phyloP scores from a whole-genome alignment of 306 rosid genomes.

The Cicer chorassanicum region DNA sequence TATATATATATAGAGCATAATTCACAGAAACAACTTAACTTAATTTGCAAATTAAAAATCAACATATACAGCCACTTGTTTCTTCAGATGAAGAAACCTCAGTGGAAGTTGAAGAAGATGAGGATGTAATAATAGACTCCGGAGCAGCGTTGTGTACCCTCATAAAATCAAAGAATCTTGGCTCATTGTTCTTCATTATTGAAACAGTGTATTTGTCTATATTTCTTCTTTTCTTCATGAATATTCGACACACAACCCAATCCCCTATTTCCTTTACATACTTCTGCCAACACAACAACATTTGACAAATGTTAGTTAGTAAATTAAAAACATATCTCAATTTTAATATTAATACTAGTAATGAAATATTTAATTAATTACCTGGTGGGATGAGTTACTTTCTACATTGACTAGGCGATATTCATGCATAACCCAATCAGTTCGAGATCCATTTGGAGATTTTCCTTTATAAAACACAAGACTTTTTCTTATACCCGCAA shows the following conservation, averaged over 20 bases:
- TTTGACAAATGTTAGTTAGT: no score
- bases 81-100: constrained; percentile 52
- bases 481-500: constrained; percentile 67
- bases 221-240: constrained; percentile 56
- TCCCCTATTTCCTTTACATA: constrained; percentile 48
- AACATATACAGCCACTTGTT: constrained; percentile 41
- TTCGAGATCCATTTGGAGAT: constrained; percentile 57
- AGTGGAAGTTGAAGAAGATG: constrained; percentile 62
- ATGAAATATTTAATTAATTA: neutral
- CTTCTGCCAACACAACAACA: constrained; percentile 38
- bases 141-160: constrained; percentile 39
- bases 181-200: constrained; percentile 8
- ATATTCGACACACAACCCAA: constrained; percentile 81
- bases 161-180: constrained; percentile 50
- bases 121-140: constrained; percentile 47
- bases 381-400: constrained; percentile 44
- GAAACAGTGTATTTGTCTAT: no score
- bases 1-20: no score
- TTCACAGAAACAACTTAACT: no score
- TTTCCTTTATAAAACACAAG: constrained; percentile 67
- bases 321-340: no score
- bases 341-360: no score
- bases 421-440: constrained; percentile 82
- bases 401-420: constrained; percentile 58
- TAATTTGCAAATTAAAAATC: constrained; percentile 13